These are phyloP conservation scores for Urochloa ruziziensis DNA, from an alignment of 176 grass and related monocot species.

Conservation along the genomic window DNA sequence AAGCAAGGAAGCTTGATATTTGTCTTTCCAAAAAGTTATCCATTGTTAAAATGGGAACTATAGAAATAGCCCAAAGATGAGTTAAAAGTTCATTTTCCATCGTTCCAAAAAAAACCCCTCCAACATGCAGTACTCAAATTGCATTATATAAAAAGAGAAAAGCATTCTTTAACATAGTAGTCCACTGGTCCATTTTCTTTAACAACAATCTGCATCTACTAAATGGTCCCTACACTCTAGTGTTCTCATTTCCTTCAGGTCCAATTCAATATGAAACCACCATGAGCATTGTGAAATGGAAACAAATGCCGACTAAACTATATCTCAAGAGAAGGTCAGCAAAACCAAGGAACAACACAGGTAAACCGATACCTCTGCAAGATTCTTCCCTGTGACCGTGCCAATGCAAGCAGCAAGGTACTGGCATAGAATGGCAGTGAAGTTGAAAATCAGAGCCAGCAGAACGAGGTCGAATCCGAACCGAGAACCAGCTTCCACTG, in stretches of 20 bases:
- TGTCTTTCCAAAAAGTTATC: not conserved
- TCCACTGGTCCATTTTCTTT: slow-evolving; percentile 14
- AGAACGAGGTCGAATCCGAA: slow-evolving; percentile 82
- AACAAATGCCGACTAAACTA: slow-evolving; percentile 25
- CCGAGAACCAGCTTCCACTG: slow-evolving; percentile 66
- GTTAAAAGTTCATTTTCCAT: not conserved
- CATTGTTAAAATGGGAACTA: not conserved
- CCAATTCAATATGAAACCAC: slow-evolving; percentile 29
- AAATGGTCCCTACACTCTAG: slow-evolving; percentile 4
- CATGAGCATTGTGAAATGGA: slow-evolving; percentile 6
- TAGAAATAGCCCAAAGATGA: not conserved
- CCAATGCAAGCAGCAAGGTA: slow-evolving; percentile 81
- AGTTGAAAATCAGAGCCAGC: slow-evolving; percentile 75
- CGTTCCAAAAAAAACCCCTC: not conserved
- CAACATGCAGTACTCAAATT: not conserved
- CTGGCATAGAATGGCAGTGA: slow-evolving; percentile 84
- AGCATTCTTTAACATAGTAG: not conserved
- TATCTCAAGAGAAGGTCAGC: slow-evolving; percentile 23
- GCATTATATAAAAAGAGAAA: not conserved
- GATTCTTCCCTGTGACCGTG: slow-evolving; percentile 73
- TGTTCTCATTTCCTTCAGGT: slow-evolving; percentile 1
- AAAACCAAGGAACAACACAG: slow-evolving; percentile 31
- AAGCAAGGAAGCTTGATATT: not conserved
- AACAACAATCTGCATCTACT: not conserved
- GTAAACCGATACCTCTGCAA: slow-evolving; percentile 65